These are phyloP conservation scores for Boletus reticulatus DNA, from an alignment of 768 basidiomycete species.

Conservation along the genomic window DNA sequence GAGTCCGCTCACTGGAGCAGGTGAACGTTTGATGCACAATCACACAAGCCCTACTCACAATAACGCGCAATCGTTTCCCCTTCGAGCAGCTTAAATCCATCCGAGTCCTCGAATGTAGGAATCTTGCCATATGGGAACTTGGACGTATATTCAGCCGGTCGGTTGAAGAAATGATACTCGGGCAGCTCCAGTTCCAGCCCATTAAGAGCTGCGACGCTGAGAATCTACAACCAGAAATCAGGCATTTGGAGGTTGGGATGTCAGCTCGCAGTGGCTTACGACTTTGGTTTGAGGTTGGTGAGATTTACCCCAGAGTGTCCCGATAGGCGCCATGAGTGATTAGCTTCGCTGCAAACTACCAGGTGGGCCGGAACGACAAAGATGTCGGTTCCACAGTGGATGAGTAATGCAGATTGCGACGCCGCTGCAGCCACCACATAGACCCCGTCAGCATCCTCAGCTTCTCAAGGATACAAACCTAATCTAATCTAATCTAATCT, in stretches of 20 bases:
- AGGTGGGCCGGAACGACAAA: not conserved
- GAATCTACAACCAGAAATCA: slow-evolving; percentile 3
- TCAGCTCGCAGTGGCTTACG: not conserved
- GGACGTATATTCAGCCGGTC: slow-evolving; percentile 8
- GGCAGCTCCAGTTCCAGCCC: slow-evolving; percentile 8
- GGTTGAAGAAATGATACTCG: slow-evolving; percentile 7
- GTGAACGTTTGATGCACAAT: not conserved
- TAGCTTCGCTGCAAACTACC: not conserved
- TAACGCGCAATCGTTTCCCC: slow-evolving; percentile 18
- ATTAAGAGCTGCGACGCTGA: slow-evolving; percentile 14
- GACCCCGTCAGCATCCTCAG: too few relatives aligned
- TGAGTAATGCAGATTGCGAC: too few relatives aligned
- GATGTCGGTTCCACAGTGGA: not conserved
- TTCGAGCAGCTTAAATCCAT: slow-evolving; percentile 19
- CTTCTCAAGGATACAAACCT: too few relatives aligned
- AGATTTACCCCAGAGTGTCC: slow-evolving; percentile 16
- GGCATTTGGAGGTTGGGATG: not conserved
- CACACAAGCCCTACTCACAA: slow-evolving; percentile 2
- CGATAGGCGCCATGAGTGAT: slow-evolving; percentile 13
- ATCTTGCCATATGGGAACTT: slow-evolving; percentile 21
- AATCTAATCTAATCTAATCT: too few relatives aligned
- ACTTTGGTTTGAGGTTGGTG: slow-evolving; percentile 15
- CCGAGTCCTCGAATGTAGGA: slow-evolving; percentile 15
- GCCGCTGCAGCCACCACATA: too few relatives aligned
- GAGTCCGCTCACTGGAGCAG: slow-evolving; percentile 9